phyloP scores from a whole-genome alignment of 305 asterid genomes.

The Salvia sclarea region DNA sequence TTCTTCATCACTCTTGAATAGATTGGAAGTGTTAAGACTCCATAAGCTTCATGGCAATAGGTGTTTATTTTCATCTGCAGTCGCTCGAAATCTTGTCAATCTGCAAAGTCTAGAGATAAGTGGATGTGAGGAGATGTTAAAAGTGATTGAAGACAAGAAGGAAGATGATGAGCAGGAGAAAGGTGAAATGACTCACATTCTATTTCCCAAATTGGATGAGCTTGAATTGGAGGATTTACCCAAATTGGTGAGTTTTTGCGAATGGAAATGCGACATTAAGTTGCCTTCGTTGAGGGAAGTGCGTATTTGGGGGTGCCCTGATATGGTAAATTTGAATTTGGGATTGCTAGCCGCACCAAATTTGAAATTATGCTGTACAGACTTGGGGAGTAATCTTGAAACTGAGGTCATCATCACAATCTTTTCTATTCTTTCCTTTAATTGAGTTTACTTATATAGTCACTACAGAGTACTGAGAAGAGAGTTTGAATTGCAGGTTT shows the following conservation, averaged over 20 bases:
- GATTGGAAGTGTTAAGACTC: neutral
- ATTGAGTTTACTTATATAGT: too few species aligned
- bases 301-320: neutral
- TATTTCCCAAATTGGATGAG: too few species aligned
- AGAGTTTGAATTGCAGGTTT: too few species aligned
- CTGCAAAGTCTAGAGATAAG: too few species aligned
- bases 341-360: neutral
- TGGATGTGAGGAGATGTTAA: too few species aligned
- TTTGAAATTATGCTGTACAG: neutral
- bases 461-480: too few species aligned
- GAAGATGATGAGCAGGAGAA: too few species aligned
- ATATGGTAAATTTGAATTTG: neutral
- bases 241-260: constrained; percentile 4
- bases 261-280: neutral
- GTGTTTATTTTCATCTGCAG: constrained; percentile 11
- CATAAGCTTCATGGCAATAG: neutral
- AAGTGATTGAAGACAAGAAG: too few species aligned
- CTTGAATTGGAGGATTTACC: too few species aligned
- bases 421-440: too few species aligned
- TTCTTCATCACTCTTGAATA: neutral
- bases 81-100: neutral
- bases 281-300: neutral
- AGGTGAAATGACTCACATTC: too few species aligned
- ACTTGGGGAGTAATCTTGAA: neutral
- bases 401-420: too few species aligned